Evolutionary conservation across 495 filamentous ascomycete species (phyloP).

Genomic region (Amniculicola lignicola): DNA sequence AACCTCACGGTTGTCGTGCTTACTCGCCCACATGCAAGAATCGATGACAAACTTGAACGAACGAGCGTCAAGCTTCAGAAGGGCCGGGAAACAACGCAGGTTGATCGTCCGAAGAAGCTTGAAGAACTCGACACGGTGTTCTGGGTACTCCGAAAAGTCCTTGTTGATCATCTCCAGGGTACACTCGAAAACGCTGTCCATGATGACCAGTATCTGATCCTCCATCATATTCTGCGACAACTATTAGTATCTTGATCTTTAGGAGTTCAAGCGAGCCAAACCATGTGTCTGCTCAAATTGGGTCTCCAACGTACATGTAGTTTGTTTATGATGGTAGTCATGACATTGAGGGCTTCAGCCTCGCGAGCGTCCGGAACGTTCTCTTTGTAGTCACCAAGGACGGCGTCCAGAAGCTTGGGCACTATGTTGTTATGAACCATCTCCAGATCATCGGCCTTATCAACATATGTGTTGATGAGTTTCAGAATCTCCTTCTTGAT

Average conservation of each 20-base stretch:
- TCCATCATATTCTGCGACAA: slow-evolving; percentile 78
- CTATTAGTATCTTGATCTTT: slow-evolving; percentile 41
- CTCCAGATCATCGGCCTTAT: slow-evolving; percentile 93
- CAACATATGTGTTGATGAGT: slow-evolving; percentile 94
- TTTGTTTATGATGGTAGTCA: slow-evolving; percentile 95
- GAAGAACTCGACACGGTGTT: slow-evolving; percentile 98
- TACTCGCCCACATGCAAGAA: slow-evolving; percentile 98
- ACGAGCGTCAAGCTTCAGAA: slow-evolving; percentile 86
- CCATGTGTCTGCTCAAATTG: slow-evolving; percentile 45
- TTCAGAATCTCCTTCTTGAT: slow-evolving; percentile 99
- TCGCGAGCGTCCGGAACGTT: slow-evolving; percentile 96
- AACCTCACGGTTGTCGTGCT: slow-evolving; percentile 98
- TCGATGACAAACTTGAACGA: slow-evolving; percentile 99
- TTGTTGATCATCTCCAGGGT: slow-evolving; percentile 99
- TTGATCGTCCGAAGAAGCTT: slow-evolving; percentile 94
- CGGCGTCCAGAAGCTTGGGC: slow-evolving; percentile 92
- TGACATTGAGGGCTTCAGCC: slow-evolving; percentile 93
- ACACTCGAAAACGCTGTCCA: slow-evolving; percentile 98
- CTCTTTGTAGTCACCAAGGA: slow-evolving; percentile 91
- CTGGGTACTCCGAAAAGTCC: slow-evolving; percentile 98
- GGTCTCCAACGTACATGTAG: slow-evolving; percentile 74
- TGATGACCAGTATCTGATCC: slow-evolving; percentile 92
- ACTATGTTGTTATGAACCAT: slow-evolving; percentile 91
- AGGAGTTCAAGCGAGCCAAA: slow-evolving; percentile 29
- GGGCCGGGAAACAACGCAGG: slow-evolving; percentile 86